These are phyloP conservation scores for Aspergillus affinis DNA, from an alignment of 495 filamentous ascomycete species.

Conservation along the genomic window DNA sequence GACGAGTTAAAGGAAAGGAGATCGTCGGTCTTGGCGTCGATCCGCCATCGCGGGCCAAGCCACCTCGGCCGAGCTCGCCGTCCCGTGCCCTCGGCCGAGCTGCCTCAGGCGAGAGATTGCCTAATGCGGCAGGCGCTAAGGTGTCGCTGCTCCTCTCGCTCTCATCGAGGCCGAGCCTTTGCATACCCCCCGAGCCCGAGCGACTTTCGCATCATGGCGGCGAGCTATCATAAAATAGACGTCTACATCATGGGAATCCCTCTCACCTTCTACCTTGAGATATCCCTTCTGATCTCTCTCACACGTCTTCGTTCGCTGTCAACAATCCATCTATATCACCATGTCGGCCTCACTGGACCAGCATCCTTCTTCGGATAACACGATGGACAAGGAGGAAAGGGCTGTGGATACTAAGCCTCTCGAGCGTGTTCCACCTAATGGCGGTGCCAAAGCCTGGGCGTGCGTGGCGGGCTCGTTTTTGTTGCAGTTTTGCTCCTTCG, in stretches of 20 bases:
- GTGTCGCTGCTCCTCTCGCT: neutral
- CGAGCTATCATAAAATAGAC: neutral
- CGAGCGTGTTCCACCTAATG: neutral
- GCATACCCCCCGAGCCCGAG: neutral
- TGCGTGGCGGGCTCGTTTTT: neutral
- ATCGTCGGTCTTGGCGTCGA: neutral
- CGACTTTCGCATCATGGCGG: neutral
- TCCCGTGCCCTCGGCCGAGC: neutral
- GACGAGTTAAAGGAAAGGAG: neutral
- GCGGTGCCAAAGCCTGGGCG: neutral
- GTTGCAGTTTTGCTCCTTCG: neutral
- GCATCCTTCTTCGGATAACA: neutral
- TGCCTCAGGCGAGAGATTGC: neutral
- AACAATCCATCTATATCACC: too few species aligned
- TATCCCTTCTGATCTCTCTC: neutral
- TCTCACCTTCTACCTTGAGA: neutral
- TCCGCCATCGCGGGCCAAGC: neutral
- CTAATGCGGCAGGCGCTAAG: neutral
- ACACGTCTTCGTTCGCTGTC: too few species aligned
- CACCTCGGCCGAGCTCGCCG: neutral
- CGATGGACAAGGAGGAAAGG: neutral
- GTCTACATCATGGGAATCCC: neutral
- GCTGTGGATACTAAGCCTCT: neutral
- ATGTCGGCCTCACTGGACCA: neutral
- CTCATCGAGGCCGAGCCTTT: neutral